Base-by-base conservation (phyloP, 352 stramenopile species). In the Globisporangium iwayamae region DNA sequence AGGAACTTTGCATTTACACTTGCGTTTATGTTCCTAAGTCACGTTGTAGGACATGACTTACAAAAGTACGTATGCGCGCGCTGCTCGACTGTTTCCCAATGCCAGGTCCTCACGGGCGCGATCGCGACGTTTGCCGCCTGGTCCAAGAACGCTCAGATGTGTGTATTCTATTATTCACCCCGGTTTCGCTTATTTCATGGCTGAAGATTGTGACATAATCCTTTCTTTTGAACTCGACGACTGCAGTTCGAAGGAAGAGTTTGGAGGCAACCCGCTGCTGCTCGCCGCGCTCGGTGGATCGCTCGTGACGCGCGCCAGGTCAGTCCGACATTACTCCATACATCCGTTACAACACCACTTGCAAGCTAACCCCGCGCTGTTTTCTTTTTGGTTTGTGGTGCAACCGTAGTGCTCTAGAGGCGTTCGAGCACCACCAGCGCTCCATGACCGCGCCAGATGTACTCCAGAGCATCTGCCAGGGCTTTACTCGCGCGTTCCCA, bases 361-460 rank as follows among this genome's bases (percentile, higher is more conserved):
- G 25, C 25, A 2, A 28, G 2, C 25, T 28, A 28, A 28, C 25
- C 25, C 2, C 25, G 25, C 25, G 25, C 25, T 28, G 25, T 28
- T 28, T 28, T 28, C 25, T 28, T 28, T 28, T 28, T 28, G 25
- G 25, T 28, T 28, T 2, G 25, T 28, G 25, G 25, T 28, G 1
- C 25, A 28, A 28, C 1, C 25, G 25, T 28, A 28, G 86, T 41
- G 70, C 79, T 1, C 56, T 67, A 16, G 62, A 87, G 56, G 88
- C 90, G n/a, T 97, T 96, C 67, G 63, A 70, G 7, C 38, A 66
- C 53, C 79, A 95, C 55, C 60, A 76, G 20, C 85, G 90, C 18
- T 80, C 83, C 18, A 97, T 94, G 83, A 96, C 89, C 7, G 79
- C 90, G 0, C 87, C 90, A 0, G 90, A 97, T 60, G 70, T 96